A percentile compares a stretch with the other conserved stretches of the same genome.
Conservation (phyloP, 805 yeast genomes). For the Candida sithepensis region DNA sequence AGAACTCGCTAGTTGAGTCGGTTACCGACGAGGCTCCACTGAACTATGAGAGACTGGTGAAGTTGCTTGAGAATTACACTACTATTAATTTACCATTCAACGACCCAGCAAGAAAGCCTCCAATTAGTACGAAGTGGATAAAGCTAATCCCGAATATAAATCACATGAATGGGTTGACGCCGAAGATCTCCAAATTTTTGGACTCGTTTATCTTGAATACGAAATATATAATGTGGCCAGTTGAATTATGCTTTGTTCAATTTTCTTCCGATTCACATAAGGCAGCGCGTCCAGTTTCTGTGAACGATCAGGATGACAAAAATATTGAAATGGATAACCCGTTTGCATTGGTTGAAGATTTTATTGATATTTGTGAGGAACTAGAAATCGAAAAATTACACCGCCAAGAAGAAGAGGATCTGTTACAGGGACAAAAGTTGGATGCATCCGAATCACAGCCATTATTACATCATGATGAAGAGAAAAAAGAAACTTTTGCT, state of each 20-base stretch:
- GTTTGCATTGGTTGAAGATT: slow-evolving; percentile 26
- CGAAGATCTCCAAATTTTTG: slow-evolving; percentile 55
- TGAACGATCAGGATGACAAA: background rate
- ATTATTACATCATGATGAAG: background rate
- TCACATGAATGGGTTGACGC: slow-evolving; percentile 67
- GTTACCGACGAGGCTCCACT: slow-evolving; percentile 38
- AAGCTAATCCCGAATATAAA: slow-evolving; percentile 63
- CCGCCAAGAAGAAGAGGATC: slow-evolving; percentile 4
- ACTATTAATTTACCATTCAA: slow-evolving; percentile 18
- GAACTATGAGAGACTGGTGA: slow-evolving; percentile 35
- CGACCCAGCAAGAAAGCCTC: slow-evolving; percentile 1
- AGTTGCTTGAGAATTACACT: slow-evolving; percentile 35
- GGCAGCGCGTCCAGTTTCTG: no score
- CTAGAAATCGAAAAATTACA: slow-evolving; percentile 5
- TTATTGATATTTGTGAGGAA: slow-evolving; percentile 20
- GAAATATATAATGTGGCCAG: slow-evolving; percentile 70
- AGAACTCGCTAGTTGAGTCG: slow-evolving; percentile 33
- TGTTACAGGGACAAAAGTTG: background rate
- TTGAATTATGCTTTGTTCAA: slow-evolving; percentile 61
- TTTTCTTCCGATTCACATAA: slow-evolving; percentile 29
- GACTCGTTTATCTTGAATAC: slow-evolving; percentile 32
- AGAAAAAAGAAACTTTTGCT: background rate
- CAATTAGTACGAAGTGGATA: slow-evolving; percentile 47
- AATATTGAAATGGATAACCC: slow-evolving; percentile 21
- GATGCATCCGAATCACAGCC: background rate